Evolutionary conservation across 1,284 basidiomycete species (phyloP).

Genomic region (Stygiomarasmius scandens): DNA sequence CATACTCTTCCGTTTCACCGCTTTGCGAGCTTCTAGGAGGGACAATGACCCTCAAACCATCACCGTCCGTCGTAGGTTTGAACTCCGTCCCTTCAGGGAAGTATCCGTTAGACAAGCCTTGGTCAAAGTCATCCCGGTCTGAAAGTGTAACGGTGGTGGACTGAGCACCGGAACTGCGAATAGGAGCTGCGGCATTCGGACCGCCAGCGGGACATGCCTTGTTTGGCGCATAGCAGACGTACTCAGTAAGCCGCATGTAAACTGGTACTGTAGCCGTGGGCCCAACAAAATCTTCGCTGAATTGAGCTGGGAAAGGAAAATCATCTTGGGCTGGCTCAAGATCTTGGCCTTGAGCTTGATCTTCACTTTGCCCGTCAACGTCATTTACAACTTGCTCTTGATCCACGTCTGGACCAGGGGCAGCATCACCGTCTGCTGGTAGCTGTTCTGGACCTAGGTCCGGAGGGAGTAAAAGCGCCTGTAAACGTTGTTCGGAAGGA

Average conservation of each 20-base stretch:
- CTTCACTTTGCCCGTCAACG: neutral
- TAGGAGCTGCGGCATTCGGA: neutral
- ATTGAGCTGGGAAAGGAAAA: conserved; percentile 35
- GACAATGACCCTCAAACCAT: conserved; percentile 7
- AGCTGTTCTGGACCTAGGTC: conserved; percentile 35
- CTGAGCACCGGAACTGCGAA: neutral
- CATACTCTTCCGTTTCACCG: conserved; percentile 3
- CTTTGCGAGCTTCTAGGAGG: neutral
- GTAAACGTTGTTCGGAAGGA: conserved; percentile 17
- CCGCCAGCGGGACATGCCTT: conserved; percentile 29
- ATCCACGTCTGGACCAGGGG: neutral
- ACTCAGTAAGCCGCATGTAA: conserved; percentile 58
- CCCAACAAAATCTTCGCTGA: conserved; percentile 38
- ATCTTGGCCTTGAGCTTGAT: neutral
- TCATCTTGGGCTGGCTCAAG: neutral
- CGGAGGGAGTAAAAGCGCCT: conserved; percentile 12
- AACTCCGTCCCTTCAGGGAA: conserved; percentile 11
- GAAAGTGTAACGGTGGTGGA: too few relatives aligned
- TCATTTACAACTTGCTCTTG: neutral
- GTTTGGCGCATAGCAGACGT: conserved; percentile 50
- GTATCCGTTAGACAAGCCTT: conserved; percentile 15
- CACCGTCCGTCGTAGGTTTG: conserved; percentile 6
- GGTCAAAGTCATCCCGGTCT: conserved; percentile 12
- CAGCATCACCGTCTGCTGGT: conserved; percentile 28
- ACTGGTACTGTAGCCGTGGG: conserved; percentile 44